These are phyloP conservation scores for Ogataea degrootiae DNA, from an alignment of 805 yeast species.

Conservation along the genomic window DNA sequence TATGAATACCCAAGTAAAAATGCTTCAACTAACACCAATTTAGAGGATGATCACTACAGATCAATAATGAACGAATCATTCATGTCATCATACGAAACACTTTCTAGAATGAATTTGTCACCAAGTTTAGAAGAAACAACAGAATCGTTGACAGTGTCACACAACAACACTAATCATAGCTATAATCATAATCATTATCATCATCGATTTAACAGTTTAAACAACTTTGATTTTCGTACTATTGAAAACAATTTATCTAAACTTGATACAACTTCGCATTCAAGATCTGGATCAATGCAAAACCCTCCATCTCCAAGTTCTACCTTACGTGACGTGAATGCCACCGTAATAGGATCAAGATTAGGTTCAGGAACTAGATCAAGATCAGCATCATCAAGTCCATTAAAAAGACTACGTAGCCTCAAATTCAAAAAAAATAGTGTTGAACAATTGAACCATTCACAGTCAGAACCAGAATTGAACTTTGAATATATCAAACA, in stretches of 20 bases:
- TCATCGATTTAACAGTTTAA: too few relatives aligned
- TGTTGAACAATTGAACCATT: conserved; percentile 5
- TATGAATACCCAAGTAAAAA: conserved; percentile 1
- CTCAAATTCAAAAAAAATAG: conserved; percentile 15
- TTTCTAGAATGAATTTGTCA: conserved; percentile 6
- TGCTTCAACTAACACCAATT: background rate
- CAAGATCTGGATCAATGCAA: conserved; percentile 4
- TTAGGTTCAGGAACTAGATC: conserved; percentile 3
- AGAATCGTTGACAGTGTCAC: background rate
- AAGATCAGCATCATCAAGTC: conserved; percentile 21
- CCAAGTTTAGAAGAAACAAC: conserved; percentile 2
- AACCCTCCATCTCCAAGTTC: conserved; percentile 7
- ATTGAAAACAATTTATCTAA: too few relatives aligned
- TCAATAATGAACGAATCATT: conserved; percentile 12
- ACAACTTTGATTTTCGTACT: too few relatives aligned
- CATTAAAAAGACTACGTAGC: conserved; percentile 23
- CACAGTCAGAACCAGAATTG: conserved; percentile 21
- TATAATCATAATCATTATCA: background rate
- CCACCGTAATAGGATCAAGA: background rate
- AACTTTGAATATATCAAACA: conserved; percentile 25
- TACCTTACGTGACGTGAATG: background rate
- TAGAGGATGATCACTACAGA: background rate
- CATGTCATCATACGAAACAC: conserved; percentile 9
- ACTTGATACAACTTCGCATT: too few relatives aligned
- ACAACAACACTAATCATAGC: background rate